phyloP scores from a whole-genome alignment of 2,329 filamentous ascomycete species.

The Capronia coronata region DNA sequence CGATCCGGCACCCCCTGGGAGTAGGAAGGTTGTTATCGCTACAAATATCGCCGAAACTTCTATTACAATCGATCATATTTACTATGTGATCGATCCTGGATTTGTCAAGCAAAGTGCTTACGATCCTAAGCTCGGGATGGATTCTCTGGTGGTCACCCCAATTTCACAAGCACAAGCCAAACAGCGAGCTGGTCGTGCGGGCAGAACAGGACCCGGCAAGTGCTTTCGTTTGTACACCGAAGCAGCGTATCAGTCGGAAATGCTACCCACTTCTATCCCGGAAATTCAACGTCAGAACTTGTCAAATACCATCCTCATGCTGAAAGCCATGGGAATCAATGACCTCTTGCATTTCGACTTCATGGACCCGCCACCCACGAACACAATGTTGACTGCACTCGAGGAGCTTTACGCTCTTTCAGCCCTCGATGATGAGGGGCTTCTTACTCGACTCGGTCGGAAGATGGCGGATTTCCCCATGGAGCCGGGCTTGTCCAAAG shows the following conservation, averaged over 20 bases:
- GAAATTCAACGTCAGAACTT: conserved; percentile 95
- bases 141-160: conserved; percentile 88
- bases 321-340: conserved; percentile 99
- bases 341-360: conserved; percentile 96
- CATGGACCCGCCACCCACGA: conserved; percentile 96
- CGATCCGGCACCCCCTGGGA: conserved; percentile 79
- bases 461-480: conserved; percentile 99
- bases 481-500: conserved; percentile 87
- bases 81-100: conserved; percentile 92
- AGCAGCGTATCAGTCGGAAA: conserved; percentile 89
- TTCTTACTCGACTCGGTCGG: conserved; percentile 81
- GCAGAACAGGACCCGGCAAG: conserved; percentile 90
- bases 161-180: conserved; percentile 96
- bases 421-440: conserved; percentile 88
- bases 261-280: conserved; percentile 91
- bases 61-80: conserved; percentile 96
- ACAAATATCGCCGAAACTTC: conserved; percentile 98
- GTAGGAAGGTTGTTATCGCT: conserved; percentile 89
- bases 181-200: conserved; percentile 85
- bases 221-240: conserved; percentile 95
- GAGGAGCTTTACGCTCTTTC: conserved; percentile 92
- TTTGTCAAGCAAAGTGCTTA: conserved; percentile 98
- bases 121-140: conserved; percentile 96
- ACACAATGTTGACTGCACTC: conserved; percentile 92
- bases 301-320: conserved; percentile 87